phyloP scores from a whole-genome alignment of 352 stramenopile species.

The Globisporangium emineosum region DNA sequence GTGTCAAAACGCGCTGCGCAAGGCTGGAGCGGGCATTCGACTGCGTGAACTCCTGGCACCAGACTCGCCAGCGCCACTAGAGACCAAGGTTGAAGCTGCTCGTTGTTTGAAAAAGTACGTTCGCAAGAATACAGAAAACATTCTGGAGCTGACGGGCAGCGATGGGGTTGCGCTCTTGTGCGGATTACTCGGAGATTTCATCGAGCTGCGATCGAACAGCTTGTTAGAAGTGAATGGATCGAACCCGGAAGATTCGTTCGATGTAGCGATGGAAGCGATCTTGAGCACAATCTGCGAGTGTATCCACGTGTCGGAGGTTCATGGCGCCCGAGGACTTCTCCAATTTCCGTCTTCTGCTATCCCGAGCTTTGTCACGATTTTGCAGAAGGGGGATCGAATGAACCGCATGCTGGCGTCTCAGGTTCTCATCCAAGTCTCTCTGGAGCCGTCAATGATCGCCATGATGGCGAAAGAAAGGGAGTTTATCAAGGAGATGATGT shows the following conservation, averaged over 20 bases:
- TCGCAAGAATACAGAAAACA: slow-evolving; percentile 69
- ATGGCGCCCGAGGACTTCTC: slow-evolving; percentile 32
- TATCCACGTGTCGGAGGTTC: slow-evolving; percentile 50
- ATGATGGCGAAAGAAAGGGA: slow-evolving; percentile 47
- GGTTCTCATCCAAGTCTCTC: slow-evolving; percentile 59
- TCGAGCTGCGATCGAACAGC: slow-evolving; percentile 40
- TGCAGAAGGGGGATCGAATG: slow-evolving; percentile 55
- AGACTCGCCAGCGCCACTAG: slow-evolving; percentile 45
- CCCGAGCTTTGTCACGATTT: slow-evolving; percentile 54
- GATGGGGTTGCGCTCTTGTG: slow-evolving; percentile 56
- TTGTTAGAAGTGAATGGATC: slow-evolving; percentile 20
- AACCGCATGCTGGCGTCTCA: slow-evolving; percentile 75
- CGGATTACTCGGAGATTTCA: slow-evolving; percentile 50
- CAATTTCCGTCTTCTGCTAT: slow-evolving; percentile 57
- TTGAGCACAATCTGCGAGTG: slow-evolving; percentile 76
- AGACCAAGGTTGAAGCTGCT: slow-evolving; percentile 63
- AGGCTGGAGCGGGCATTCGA: slow-evolving; percentile 44
- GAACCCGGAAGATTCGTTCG: slow-evolving; percentile 45
- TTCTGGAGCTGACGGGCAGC: slow-evolving; percentile 54
- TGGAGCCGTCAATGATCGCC: slow-evolving; percentile 54
- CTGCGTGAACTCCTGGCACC: slow-evolving; percentile 55
- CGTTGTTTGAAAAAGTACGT: slow-evolving; percentile 75
- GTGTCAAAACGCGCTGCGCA: slow-evolving; percentile 67
- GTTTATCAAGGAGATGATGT: slow-evolving; percentile 70
- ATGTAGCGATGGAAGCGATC: slow-evolving; percentile 69